Evolutionary conservation across 352 stramenopile species (phyloP).

Genomic region (Halophytophthora polymorphica): DNA sequence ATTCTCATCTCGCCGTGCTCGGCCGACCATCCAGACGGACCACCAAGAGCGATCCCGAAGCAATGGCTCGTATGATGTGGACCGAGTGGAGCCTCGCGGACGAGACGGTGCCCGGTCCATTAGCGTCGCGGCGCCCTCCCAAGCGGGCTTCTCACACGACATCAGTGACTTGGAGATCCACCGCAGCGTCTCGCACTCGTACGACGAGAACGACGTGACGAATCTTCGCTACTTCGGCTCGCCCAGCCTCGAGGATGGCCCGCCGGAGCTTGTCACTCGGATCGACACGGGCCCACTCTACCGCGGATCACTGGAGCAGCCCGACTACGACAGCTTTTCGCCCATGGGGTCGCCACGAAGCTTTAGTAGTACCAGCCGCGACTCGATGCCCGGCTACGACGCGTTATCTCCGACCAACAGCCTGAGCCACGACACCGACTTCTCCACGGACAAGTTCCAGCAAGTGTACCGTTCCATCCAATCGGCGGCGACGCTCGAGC

Average conservation of each 20-base stretch:
- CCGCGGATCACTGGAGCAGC: constrained; percentile 25
- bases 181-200: constrained; percentile 22
- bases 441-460: constrained; percentile 68
- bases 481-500: constrained; percentile 16
- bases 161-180: constrained; percentile 43
- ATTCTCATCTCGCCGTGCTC: constrained; percentile 18
- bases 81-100: constrained; percentile 14
- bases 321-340: constrained; percentile 48
- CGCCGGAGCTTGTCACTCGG: constrained; percentile 27
- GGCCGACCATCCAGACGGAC: constrained; percentile 18
- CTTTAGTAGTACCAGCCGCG: constrained; percentile 15
- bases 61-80: constrained; percentile 3
- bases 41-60: constrained; percentile 11
- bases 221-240: constrained; percentile 32
- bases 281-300: constrained; percentile 35
- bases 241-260: constrained; percentile 26
- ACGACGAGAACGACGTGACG: constrained; percentile 33
- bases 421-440: constrained; percentile 43
- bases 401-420: constrained; percentile 55
- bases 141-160: constrained; percentile 23
- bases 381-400: constrained; percentile 41
- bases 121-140: constrained; percentile 20
- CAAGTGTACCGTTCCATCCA: constrained; percentile 75
- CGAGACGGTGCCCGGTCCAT: constrained; percentile 16
- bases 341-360: constrained; percentile 33